Evolutionary conservation across 192 early-diverging fungal genomes (phyloP).

Genomic region (Backusella luteola): DNA sequence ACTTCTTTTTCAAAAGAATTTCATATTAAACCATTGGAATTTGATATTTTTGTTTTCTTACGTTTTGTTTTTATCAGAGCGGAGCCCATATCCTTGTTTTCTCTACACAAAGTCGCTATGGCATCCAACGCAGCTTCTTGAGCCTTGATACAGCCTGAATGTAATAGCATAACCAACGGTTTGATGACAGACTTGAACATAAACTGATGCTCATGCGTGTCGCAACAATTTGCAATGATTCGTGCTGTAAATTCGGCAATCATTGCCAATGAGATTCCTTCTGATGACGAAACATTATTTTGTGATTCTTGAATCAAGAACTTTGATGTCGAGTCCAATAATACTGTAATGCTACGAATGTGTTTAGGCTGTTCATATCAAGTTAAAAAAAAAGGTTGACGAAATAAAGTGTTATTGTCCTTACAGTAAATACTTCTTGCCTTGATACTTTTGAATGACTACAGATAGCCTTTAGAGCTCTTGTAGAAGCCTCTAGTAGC

Average conservation of each 20-base stretch:
- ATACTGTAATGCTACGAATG: constrained; percentile 39
- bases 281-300: constrained; percentile 14
- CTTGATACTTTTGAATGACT: constrained; percentile 48
- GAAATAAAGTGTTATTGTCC: not conserved
- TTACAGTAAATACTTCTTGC: constrained; percentile 50
- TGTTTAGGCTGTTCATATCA: constrained; percentile 38
- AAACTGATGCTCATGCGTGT: constrained; percentile 57
- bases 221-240: constrained; percentile 61
- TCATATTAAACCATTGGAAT: not conserved
- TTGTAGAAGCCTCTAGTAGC: constrained; percentile 65
- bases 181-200: constrained; percentile 55
- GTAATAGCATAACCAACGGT: constrained; percentile 54
- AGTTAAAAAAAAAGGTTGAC: not conserved
- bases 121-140: constrained; percentile 82
- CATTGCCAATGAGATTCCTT: constrained; percentile 26
- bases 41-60: constrained; percentile 17
- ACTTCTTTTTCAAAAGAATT: not conserved
- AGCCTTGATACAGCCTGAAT: constrained; percentile 54
- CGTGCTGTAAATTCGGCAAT: constrained; percentile 65
- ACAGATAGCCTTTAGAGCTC: constrained; percentile 68
- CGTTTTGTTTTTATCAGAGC: constrained; percentile 50
- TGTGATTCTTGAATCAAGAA: constrained; percentile 11
- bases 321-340: constrained; percentile 40
- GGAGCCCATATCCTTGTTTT: constrained; percentile 52
- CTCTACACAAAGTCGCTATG: constrained; percentile 59